A percentile compares a stretch with the other conserved stretches of the same genome.
phyloP scores from a whole-genome alignment of 345 rosid genomes.

The Durio zibethinus region DNA sequence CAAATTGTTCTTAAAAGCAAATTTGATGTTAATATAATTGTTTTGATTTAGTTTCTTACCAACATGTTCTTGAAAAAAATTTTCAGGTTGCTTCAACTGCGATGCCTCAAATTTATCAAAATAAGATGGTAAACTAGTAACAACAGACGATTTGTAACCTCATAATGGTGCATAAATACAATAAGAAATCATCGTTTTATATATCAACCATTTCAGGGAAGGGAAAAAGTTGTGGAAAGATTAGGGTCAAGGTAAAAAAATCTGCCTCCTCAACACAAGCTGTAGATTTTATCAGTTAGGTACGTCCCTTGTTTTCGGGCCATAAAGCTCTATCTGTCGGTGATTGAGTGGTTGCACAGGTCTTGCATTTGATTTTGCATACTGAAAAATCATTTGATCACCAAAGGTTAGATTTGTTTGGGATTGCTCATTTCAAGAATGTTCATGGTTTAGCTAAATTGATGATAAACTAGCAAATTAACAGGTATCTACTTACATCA shows the following conservation, averaged over 20 bases:
- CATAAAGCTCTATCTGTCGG: slow-evolving; percentile 20
- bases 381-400: slow-evolving; percentile 27
- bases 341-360: slow-evolving; percentile 43
- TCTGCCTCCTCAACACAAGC: background rate
- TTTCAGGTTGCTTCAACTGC: slow-evolving; percentile 47
- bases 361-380: slow-evolving; percentile 49
- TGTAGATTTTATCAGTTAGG: background rate
- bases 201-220: background rate
- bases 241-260: background rate
- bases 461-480: background rate
- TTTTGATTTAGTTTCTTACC: background rate
- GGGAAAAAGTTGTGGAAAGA: background rate
- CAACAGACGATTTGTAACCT: background rate
- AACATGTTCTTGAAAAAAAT: background rate
- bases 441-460: background rate
- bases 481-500: slow-evolving; percentile 39
- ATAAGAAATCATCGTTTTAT: background rate
- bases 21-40: slow-evolving; percentile 19
- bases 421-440: no score
- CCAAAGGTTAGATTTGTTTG: background rate
- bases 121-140: background rate
- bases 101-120: slow-evolving; percentile 46
- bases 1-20: background rate
- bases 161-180: background rate
- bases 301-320: background rate